Base-by-base conservation (phyloP, 129 eudicot genomes). In the Flaveria bidentis region DNA sequence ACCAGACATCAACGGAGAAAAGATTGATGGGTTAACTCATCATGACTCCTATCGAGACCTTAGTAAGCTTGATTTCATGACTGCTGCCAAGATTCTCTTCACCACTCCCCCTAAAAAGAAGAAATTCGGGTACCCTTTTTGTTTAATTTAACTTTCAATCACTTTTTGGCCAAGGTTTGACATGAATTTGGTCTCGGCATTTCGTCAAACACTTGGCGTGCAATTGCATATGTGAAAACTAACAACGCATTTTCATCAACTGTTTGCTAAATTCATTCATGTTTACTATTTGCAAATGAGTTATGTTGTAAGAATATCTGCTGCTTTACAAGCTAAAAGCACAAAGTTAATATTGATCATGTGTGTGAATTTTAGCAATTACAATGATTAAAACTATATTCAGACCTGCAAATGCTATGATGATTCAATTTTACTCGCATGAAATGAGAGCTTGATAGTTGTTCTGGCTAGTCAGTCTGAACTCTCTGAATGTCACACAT, bases 51-150 rank as follows among this genome's bases (percentile, higher is more conserved):
- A 93, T 74, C 82, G 87, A 67, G 84, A 90, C 49, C 87, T 93
- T 0, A 79, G 85, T 11, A 88, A 93, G 41, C 98, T 93, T 64
- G 96, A 93, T 79, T 93, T 93, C 82, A 87, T 87, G 98, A 78
- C 87, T 39, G 98, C 98, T 56, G 78, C 98, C 61, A 93, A 85
- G 79, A 90, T 93, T 63, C 87, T 91, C 10, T 88, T 90, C 77
- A 72, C 87, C 30, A 78, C 82, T 57, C 91, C 96, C 0, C 90
- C 91, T 7, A 84, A 87, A 69, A 52, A 81, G 85, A 87, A 87
- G 87, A 86, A 85, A 82, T 93, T 93, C 42, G 97, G 98, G 96
- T 93, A 78, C 45, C 11, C 2, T 53, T 25, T 2, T 30, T 44
- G 36, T 22, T 46, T 6, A 4, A 39, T n/a, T 53, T 64, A 33